Evolutionary conservation across 768 basidiomycete genomes (phyloP), one percentile per base, ranked within the genome.

Genomic region (Nidularia pulvinata): DNA sequence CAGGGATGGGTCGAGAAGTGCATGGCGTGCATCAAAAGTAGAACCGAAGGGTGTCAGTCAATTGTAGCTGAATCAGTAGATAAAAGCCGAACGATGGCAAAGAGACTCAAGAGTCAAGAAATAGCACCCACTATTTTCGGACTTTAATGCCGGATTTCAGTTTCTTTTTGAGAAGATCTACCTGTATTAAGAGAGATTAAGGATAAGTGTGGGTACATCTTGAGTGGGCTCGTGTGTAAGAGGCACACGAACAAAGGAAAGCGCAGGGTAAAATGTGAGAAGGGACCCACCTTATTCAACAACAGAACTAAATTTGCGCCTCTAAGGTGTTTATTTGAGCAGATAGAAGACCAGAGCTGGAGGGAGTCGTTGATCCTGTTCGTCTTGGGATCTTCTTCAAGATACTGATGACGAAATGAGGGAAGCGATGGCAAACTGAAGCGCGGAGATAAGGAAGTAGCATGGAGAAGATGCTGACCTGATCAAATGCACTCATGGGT

Each of bases 401-500:
- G 80, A 66, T 89, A 91, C 88, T 92, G 53, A n/a, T 7, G 33
- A 45, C 10, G 47, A 36, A 54, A 19, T 43, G 55, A 11, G 11
- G 51, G 39, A 45, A 44, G 44, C n/a, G 48, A 49, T 13, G 33
- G 22, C 7, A 14, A 30, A 49, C 13, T 49, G 7, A 32, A 6
- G 48, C 48, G 22, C 30, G 25, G 10, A 49, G 34, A 9, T 36
- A 36, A 49, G 30, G 11, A 34, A 49, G 14, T 33, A 32, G 50
- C 46, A 32, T 48, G 33, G n/a, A 19, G 45, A 46, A 52, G 14
- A 39, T 19, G 43, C 73, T 57, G 62, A 85, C 88, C 82, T 93
- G 90, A 75, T 93, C 90, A 65, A 90, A 93, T 39, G 91, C 91
- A 61, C 88, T 89, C 57, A 93, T 86, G 39, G 91, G 91, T 49